Evolutionary conservation across 2,329 filamentous ascomycete species (phyloP).

Genomic region (Cladosporium sp.): DNA sequence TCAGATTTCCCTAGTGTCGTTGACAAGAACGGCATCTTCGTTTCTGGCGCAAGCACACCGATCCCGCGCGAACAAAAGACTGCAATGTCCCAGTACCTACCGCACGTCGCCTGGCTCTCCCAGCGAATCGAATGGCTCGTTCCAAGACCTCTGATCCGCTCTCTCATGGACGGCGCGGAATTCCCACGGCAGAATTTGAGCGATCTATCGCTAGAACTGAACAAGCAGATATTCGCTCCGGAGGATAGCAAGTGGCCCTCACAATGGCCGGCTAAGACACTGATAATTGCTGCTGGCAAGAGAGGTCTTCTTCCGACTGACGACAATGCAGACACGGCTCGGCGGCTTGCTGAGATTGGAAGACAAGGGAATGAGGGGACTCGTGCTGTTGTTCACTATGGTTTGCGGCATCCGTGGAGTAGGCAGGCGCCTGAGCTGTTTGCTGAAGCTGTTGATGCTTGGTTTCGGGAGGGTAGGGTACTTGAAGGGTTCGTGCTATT

Average conservation of each 20-base stretch:
- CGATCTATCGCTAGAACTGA: too few species aligned
- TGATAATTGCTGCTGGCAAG: too few species aligned
- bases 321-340: constrained; percentile 29
- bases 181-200: not conserved
- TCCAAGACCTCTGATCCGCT: constrained; percentile 21
- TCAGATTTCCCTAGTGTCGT: constrained; percentile 28
- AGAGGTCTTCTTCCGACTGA: constrained; percentile 30
- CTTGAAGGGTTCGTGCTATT: not conserved
- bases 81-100: not conserved
- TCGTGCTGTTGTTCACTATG: constrained; percentile 26
- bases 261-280: too few species aligned
- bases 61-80: not conserved
- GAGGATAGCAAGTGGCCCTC: too few species aligned
- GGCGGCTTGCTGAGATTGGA: constrained; percentile 27
- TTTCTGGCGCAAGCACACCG: constrained; percentile 2
- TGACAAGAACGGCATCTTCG: constrained; percentile 8
- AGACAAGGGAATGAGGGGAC: constrained; percentile 25
- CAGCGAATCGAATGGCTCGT: constrained; percentile 24
- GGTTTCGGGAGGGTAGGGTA: not conserved
- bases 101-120: constrained; percentile 27
- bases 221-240: too few species aligned
- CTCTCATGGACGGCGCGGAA: constrained; percentile 29
- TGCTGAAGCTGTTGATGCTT: constrained; percentile 21
- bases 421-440: constrained; percentile 32
- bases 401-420: constrained; percentile 35